Evolutionary conservation across 345 rosid species (phyloP).

Genomic region (Euphorbia tirucalli): DNA sequence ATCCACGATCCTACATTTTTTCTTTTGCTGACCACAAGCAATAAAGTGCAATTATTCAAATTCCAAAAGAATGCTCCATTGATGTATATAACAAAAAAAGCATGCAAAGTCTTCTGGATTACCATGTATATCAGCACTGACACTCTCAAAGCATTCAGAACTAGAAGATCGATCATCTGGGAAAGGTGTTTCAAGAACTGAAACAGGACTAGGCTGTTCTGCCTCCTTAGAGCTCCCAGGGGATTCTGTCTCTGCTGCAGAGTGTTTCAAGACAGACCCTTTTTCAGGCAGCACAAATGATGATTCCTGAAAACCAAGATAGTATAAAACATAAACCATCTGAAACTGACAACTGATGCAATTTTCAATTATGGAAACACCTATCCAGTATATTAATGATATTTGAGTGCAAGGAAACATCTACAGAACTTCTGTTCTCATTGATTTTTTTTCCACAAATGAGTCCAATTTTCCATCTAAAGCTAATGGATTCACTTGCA

Average conservation of each 20-base stretch:
- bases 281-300: constrained; percentile 36
- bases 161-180: constrained; percentile 66
- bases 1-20: background rate
- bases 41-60: background rate
- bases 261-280: constrained; percentile 27
- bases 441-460: background rate
- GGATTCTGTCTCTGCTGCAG: constrained; percentile 49
- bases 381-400: background rate
- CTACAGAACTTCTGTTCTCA: background rate
- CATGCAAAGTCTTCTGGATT: constrained; percentile 14
- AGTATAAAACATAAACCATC: background rate
- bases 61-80: background rate
- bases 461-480: background rate
- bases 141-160: constrained; percentile 93
- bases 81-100: background rate
- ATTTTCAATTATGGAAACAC: background rate
- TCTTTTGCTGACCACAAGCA: background rate
- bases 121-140: constrained; percentile 94
- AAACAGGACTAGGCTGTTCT: constrained; percentile 95
- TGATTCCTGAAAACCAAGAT: constrained; percentile 50
- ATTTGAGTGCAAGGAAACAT: background rate
- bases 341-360: background rate
- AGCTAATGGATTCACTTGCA: background rate
- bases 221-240: constrained; percentile 63
- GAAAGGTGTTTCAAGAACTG: constrained; percentile 84